phyloP scores from a whole-genome alignment of 78 protist species.

The Dictyostelium capitatum region DNA sequence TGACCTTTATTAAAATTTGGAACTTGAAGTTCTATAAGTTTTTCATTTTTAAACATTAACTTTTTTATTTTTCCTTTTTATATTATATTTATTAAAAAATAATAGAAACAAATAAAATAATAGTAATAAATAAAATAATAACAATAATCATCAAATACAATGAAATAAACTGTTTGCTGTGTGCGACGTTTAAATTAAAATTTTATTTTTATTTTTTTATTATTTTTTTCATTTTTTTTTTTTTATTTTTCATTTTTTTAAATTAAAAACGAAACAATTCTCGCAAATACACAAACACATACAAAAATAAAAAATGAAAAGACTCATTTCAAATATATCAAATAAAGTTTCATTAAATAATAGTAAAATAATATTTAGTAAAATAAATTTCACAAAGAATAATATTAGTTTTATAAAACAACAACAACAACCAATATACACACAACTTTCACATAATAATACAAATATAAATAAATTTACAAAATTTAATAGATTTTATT shows the following conservation, averaged over 20 bases:
- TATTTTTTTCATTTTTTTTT: neutral
- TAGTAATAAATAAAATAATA: too few relatives aligned
- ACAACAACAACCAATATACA: neutral
- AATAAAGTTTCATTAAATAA: neutral
- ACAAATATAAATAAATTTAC: neutral
- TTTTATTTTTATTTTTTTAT: too few relatives aligned
- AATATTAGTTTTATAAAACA: neutral
- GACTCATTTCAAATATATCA: neutral
- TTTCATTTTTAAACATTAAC: too few relatives aligned
- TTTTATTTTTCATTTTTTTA: neutral
- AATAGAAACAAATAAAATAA: too few relatives aligned
- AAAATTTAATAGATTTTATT: slow-evolving; percentile 20
- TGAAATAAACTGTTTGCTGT: too few relatives aligned
- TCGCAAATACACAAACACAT: neutral
- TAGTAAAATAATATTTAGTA: neutral
- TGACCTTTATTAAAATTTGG: too few relatives aligned
- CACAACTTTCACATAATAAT: neutral
- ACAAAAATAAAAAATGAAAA: slow-evolving; percentile 3
- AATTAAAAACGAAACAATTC: neutral
- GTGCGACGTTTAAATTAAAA: too few relatives aligned
- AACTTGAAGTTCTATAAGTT: too few relatives aligned
- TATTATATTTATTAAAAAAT: too few relatives aligned
- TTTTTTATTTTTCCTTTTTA: too few relatives aligned
- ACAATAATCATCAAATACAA: too few relatives aligned
- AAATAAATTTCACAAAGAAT: too few relatives aligned